Evolutionary conservation across 1,139 yeast species (phyloP).

Genomic region (Hyphopichia wangnamkhiaoensis): DNA sequence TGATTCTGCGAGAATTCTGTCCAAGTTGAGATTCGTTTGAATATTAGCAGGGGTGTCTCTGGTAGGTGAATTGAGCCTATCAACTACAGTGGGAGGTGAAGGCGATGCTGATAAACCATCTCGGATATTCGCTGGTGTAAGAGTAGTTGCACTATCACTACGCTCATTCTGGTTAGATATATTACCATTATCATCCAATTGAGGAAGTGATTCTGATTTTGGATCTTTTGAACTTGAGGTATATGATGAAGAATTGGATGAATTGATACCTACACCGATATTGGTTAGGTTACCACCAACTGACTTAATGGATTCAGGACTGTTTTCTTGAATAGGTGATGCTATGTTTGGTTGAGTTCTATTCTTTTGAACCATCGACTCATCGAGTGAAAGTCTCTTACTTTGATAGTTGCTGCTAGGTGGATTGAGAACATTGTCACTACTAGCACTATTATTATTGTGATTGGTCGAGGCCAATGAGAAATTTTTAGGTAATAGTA

Average conservation of each 20-base stretch:
- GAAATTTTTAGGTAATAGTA: slow-evolving; percentile 48
- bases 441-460: slow-evolving; percentile 5
- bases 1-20: background rate
- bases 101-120: slow-evolving; percentile 9
- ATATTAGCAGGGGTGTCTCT: slow-evolving; percentile 3
- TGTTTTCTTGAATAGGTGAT: no score
- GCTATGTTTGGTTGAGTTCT: slow-evolving; percentile 3
- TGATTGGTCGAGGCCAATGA: slow-evolving; percentile 27
- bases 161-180: slow-evolving; percentile 1
- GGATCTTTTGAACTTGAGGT: background rate
- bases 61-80: slow-evolving; percentile 10
- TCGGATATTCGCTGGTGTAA: slow-evolving; percentile 2
- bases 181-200: slow-evolving; percentile 10
- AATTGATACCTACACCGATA: slow-evolving; percentile 17
- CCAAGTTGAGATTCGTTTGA: background rate
- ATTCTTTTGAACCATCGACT: slow-evolving; percentile 20
- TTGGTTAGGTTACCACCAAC: slow-evolving; percentile 20
- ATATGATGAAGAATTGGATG: slow-evolving; percentile 6
- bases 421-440: slow-evolving; percentile 13
- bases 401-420: background rate
- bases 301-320: slow-evolving; percentile 4
- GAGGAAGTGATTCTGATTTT: slow-evolving; percentile 6
- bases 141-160: slow-evolving; percentile 8
- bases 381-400: slow-evolving; percentile 35
- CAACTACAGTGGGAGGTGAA: slow-evolving; percentile 10